These are phyloP conservation scores for Naganishia antarctica DNA, from an alignment of 768 basidiomycete species.

Conservation along the genomic window DNA sequence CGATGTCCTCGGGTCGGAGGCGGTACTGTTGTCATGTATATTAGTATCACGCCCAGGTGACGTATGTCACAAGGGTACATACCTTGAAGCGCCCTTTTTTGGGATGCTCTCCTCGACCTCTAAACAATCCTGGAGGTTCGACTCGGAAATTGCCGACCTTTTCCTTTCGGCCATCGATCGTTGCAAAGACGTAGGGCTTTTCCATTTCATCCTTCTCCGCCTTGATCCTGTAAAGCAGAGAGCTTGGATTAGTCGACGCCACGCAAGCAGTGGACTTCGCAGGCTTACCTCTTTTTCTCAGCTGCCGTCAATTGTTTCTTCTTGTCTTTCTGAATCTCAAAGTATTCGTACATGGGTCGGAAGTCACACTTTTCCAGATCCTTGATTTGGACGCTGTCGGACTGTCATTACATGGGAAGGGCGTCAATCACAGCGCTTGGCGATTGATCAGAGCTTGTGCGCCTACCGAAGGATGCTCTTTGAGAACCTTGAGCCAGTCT, in stretches of 20 bases:
- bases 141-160: slow-evolving; percentile 97
- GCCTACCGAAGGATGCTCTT: slow-evolving; percentile 77
- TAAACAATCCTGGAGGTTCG: slow-evolving; percentile 96
- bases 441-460: not conserved
- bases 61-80: not conserved
- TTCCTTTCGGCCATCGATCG: slow-evolving; percentile 94
- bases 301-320: slow-evolving; percentile 78
- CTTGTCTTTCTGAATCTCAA: slow-evolving; percentile 85
- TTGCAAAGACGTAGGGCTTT: slow-evolving; percentile 73
- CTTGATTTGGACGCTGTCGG: slow-evolving; percentile 67
- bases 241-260: not conserved
- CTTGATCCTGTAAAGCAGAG: slow-evolving; percentile 57
- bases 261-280: slow-evolving; percentile 11
- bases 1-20: slow-evolving; percentile 89
- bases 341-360: slow-evolving; percentile 85
- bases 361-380: slow-evolving; percentile 83
- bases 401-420: slow-evolving; percentile 47
- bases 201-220: slow-evolving; percentile 77
- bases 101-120: slow-evolving; percentile 96
- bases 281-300: slow-evolving; percentile 72
- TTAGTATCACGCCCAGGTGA: slow-evolving; percentile 45
- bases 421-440: not conserved
- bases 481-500: slow-evolving; percentile 74
- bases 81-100: slow-evolving; percentile 64
- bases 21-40: slow-evolving; percentile 72